These are phyloP conservation scores for Umbelopsis sp. DNA, from an alignment of 371 early-diverging fungal genomes.

Conservation along the genomic window DNA sequence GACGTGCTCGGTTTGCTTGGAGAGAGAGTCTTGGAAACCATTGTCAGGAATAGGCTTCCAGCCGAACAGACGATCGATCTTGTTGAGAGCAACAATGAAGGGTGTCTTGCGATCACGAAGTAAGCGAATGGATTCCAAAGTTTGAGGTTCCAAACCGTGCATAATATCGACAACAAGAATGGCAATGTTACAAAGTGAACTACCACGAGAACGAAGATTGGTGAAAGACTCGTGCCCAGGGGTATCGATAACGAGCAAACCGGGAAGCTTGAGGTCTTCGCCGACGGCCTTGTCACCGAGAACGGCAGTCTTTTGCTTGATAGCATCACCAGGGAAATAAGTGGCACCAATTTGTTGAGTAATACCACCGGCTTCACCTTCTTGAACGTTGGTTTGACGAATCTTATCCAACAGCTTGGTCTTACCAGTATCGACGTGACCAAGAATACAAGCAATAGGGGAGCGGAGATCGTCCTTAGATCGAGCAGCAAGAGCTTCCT, in stretches of 20 bases:
- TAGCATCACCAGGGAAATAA: constrained; percentile 97
- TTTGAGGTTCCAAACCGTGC: constrained; percentile 99
- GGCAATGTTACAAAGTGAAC: constrained; percentile 99
- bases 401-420: constrained; percentile 99
- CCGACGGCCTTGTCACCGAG: constrained; percentile 51
- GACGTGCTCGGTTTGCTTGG: constrained; percentile 79
- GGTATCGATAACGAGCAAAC: constrained; percentile 99
- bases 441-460: constrained; percentile 99
- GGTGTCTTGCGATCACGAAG: constrained; percentile 97
- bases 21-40: constrained; percentile 81
- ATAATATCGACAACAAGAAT: constrained; percentile 99
- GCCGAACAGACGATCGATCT: constrained; percentile 98
- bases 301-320: constrained; percentile 88
- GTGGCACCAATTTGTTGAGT: constrained; percentile 99
- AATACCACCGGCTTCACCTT: constrained; percentile 99
- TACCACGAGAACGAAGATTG: constrained; percentile 98
- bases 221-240: constrained; percentile 99
- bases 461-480: constrained; percentile 93
- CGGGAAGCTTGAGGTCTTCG: constrained; percentile 87
- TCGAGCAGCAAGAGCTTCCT: constrained; percentile 84
- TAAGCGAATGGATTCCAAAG: constrained; percentile 96
- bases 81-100: constrained; percentile 99
- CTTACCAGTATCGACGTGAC: constrained; percentile 99
- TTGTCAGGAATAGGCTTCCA: constrained; percentile 92
- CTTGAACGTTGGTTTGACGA: constrained; percentile 99